Percentiles rank a stretch among this genome's conserved stretches.
phyloP scores from a whole-genome alignment of 2,329 filamentous ascomycete species.

The Colletotrichum truncatum region DNA sequence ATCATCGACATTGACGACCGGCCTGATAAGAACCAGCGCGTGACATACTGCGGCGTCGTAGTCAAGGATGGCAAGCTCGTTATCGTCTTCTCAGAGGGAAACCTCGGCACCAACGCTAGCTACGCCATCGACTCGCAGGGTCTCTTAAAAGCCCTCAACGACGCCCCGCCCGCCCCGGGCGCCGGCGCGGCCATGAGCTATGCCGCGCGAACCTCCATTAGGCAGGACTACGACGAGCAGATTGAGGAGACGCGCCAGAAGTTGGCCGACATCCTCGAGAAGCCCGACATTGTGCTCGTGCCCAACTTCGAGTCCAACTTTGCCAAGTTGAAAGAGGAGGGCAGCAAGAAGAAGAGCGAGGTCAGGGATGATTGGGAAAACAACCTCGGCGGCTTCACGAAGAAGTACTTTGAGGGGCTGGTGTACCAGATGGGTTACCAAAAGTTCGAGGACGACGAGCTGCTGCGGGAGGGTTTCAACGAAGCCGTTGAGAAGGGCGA shows the following conservation, averaged over 20 bases:
- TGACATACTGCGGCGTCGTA: slow-evolving; percentile 54
- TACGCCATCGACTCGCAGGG: slow-evolving; percentile 45
- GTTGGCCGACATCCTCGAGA: slow-evolving; percentile 44
- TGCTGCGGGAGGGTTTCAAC: slow-evolving; percentile 57
- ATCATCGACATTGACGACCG: slow-evolving; percentile 56
- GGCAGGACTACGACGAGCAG: slow-evolving; percentile 52
- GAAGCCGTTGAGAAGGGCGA: slow-evolving; percentile 54
- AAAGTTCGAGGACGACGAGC: slow-evolving; percentile 58
- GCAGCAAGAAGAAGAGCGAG: slow-evolving; percentile 38
- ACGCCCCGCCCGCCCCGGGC: slow-evolving; percentile 43
- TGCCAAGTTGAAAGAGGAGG: slow-evolving; percentile 47
- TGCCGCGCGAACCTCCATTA: slow-evolving; percentile 51
- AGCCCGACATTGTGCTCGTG: slow-evolving; percentile 52
- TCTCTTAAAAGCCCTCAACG: slow-evolving; percentile 56
- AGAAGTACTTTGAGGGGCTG: slow-evolving; percentile 56
- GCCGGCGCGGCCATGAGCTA: slow-evolving; percentile 48
- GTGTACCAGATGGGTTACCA: slow-evolving; percentile 48
- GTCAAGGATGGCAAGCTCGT: slow-evolving; percentile 52
- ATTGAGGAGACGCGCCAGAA: slow-evolving; percentile 49
- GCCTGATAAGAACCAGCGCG: slow-evolving; percentile 43
- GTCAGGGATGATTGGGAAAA: slow-evolving; percentile 52
- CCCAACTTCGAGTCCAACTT: slow-evolving; percentile 57
- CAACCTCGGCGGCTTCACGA: slow-evolving; percentile 50
- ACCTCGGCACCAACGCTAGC: slow-evolving; percentile 56
- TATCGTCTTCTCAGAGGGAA: slow-evolving; percentile 54